Conservation (phyloP, 208 protist genomes). For the Balamuthia mandrillaris region DNA sequence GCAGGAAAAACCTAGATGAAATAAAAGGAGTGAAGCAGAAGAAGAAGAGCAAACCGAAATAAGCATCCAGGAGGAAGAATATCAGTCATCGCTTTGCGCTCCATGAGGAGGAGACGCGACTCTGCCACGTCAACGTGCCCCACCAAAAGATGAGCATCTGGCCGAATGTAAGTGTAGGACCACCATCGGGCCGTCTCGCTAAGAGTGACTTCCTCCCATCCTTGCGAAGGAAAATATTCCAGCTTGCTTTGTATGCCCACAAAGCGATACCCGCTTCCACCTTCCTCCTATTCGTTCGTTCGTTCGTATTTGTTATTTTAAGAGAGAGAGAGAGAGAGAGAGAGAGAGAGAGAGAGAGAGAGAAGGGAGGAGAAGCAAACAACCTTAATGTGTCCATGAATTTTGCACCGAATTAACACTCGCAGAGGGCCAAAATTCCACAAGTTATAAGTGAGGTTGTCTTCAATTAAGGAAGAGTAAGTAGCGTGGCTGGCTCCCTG, state of each 20-base stretch:
- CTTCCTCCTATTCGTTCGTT: too few relatives aligned
- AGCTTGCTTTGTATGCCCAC: background rate
- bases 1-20: background rate
- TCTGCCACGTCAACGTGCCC: background rate
- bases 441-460: constrained; percentile 14
- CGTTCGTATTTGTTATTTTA: too few relatives aligned
- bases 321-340: background rate
- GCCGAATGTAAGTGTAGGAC: background rate
- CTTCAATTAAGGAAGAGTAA: constrained; percentile 2
- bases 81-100: background rate
- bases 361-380: background rate
- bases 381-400: background rate
- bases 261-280: background rate
- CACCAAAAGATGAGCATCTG: background rate
- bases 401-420: background rate
- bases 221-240: constrained; percentile 1
- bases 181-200: constrained; percentile 27
- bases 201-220: constrained; percentile 19
- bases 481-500: background rate
- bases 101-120: constrained; percentile 5
- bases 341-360: background rate
- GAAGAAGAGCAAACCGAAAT: background rate
- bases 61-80: background rate
- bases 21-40: background rate
- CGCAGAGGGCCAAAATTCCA: constrained; percentile 10